These are phyloP conservation scores for Alisma plantagoaquatica DNA, from an alignment of 106 monocot species.

Conservation along the genomic window DNA sequence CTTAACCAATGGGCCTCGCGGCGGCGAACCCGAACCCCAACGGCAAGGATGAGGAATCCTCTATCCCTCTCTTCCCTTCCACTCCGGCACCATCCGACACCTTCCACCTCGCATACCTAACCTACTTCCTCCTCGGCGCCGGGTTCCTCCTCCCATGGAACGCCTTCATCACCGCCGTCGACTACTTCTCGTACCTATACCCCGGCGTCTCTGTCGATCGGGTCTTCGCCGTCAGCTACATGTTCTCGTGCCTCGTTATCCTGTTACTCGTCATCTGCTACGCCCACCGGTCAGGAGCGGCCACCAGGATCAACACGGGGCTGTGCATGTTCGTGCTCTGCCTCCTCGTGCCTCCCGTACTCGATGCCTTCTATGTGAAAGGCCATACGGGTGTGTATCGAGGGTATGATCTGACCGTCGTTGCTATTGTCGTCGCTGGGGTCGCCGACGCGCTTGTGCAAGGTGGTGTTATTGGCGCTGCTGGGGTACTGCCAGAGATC, in stretches of 20 bases:
- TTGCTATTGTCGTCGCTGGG: slow-evolving; percentile 38
- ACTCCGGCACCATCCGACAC: slow-evolving; percentile 34
- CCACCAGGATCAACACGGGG: slow-evolving; percentile 65
- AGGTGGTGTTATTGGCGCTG: slow-evolving; percentile 66
- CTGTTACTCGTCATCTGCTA: slow-evolving; percentile 49
- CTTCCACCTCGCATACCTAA: slow-evolving; percentile 52
- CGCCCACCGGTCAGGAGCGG: slow-evolving; percentile 38
- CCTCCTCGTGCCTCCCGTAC: slow-evolving; percentile 47
- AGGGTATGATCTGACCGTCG: slow-evolving; percentile 57
- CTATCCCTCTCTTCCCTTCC: neutral
- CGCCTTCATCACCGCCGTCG: slow-evolving; percentile 93
- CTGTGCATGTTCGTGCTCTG: slow-evolving; percentile 42
- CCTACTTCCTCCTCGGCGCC: slow-evolving; percentile 74
- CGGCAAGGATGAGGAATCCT: slow-evolving; percentile 5
- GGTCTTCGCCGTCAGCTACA: slow-evolving; percentile 82
- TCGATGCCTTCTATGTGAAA: slow-evolving; percentile 52
- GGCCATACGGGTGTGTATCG: slow-evolving; percentile 32
- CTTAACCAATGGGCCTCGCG: too few species aligned
- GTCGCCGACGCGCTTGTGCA: slow-evolving; percentile 67
- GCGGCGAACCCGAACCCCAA: too few species aligned
- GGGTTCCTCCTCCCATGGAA: slow-evolving; percentile 96
- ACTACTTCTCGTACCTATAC: slow-evolving; percentile 95
- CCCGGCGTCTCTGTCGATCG: slow-evolving; percentile 64
- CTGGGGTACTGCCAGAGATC: slow-evolving; percentile 69
- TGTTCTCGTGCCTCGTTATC: slow-evolving; percentile 52